Evolutionary conservation across 331 rosid genomes (phyloP), one percentile per base, ranked within the genome.

Genomic region (Arachis monticola): DNA sequence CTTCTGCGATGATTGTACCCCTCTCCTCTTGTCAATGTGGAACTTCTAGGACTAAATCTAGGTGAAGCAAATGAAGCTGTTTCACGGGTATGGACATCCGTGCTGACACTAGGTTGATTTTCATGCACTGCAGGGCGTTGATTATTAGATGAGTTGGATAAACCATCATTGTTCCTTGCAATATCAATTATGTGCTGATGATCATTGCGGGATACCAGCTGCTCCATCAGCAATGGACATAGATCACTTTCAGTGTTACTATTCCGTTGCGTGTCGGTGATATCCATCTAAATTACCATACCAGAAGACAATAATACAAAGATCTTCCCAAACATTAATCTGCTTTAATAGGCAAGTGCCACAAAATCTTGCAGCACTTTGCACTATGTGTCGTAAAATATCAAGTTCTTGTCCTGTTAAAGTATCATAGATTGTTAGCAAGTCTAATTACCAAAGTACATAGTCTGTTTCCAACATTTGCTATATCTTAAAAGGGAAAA

Each of bases 191-290:
- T 13, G 41, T 88, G 96, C 73, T 75, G 86, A 79, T 31, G 84
- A 38, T 56, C 67, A 66, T 64, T 74, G 67, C 31, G 70, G 67
- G 71, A 69, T 51, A 76, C 88, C 46, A 72, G 70, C 80, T 32
- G 85, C 79, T 88, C 96, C 83, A 79, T 87, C 76, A 88, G 84
- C 90, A 90, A 85, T 75, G 91, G 96, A 77, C 77, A 79, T 64
- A 58, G 84, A 63, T 90, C 93, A 48, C 79, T 85, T 80, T 76
- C 85, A 45, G 72, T 17, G 53, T 83, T 73, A 32, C 62, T 83
- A 80, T 73, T 82, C 67, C 80, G 73, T 80, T 68, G 87, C 64
- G 22, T 60, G 83, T 80, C 10, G 81, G 83, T 77, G 84, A 72
- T 90, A 81, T 90, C 96, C 96, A 88, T 90, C 79, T 90, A 88